A percentile compares a stretch with the other conserved stretches of the same genome.
phyloP scores from a whole-genome alignment of 257 asterid genomes.

The Eucommia ulmoides region DNA sequence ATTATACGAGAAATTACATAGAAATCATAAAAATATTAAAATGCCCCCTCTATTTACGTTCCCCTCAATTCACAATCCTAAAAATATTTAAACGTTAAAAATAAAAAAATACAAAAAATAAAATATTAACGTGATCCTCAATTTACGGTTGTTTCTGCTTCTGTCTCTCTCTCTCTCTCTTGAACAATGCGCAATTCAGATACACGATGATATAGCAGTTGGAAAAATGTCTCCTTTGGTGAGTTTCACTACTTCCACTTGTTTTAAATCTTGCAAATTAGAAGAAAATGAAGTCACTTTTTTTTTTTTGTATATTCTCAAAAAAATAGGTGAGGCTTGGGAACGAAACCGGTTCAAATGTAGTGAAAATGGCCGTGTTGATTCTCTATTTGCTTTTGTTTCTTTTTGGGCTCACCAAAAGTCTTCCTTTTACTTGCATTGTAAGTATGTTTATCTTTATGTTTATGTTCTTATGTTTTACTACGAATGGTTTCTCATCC shows the following conservation, averaged over 20 bases:
- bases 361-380: conserved; percentile 40
- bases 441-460: conserved; percentile 22
- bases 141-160: no score
- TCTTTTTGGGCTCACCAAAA: conserved; percentile 42
- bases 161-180: conserved; percentile 5
- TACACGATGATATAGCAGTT: conserved; percentile 61
- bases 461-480: background rate
- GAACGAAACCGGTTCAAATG: conserved; percentile 42
- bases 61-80: no score
- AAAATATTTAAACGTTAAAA: no score
- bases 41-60: no score
- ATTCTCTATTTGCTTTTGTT: conserved; percentile 41
- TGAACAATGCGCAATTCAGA: conserved; percentile 35
- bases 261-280: conserved; percentile 4
- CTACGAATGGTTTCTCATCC: background rate
- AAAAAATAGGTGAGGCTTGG: conserved; percentile 69
- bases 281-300: background rate
- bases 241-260: conserved; percentile 14
- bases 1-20: no score
- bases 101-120: no score
- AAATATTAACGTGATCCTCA: no score
- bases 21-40: no score
- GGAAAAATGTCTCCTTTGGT: conserved; percentile 74
- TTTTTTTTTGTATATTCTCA: background rate
- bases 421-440: conserved; percentile 51